Evolutionary conservation across 768 basidiomycete genomes (phyloP).

Genomic region (Panus rudis): DNA sequence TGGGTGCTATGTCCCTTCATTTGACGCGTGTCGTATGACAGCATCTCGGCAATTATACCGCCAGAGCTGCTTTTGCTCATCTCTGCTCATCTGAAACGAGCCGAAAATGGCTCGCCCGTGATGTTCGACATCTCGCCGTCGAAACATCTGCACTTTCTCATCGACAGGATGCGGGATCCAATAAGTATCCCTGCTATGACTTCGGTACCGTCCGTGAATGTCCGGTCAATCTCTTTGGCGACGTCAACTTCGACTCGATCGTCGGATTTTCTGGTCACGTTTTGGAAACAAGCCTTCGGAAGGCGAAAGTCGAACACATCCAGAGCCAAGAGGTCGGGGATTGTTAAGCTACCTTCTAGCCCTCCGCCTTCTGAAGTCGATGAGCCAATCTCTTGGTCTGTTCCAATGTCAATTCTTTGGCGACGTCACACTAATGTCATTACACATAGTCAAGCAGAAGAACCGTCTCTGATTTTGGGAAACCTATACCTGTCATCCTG

Average conservation of each 20-base stretch:
- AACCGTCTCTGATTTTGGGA: slow-evolving; percentile 41
- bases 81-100: slow-evolving; percentile 26
- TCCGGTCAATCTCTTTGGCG: neutral
- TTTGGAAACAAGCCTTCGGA: neutral
- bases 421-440: too few species aligned
- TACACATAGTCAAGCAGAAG: neutral
- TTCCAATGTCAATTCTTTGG: too few species aligned
- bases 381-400: too few species aligned
- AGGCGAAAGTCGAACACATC: neutral
- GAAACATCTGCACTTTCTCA: slow-evolving; percentile 26
- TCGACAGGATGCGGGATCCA: neutral
- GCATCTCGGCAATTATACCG: slow-evolving; percentile 53
- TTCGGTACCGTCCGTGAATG: neutral
- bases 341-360: too few species aligned
- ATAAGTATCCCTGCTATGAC: neutral
- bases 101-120: slow-evolving; percentile 13
- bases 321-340: neutral
- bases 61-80: slow-evolving; percentile 39
- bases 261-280: too few species aligned
- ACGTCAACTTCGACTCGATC: neutral
- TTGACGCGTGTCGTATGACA: slow-evolving; percentile 13
- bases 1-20: neutral
- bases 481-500: slow-evolving; percentile 88
- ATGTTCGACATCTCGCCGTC: slow-evolving; percentile 30
- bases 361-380: too few species aligned